Evolutionary conservation across 768 basidiomycete genomes (phyloP).

Genomic region (Trametes villosa): DNA sequence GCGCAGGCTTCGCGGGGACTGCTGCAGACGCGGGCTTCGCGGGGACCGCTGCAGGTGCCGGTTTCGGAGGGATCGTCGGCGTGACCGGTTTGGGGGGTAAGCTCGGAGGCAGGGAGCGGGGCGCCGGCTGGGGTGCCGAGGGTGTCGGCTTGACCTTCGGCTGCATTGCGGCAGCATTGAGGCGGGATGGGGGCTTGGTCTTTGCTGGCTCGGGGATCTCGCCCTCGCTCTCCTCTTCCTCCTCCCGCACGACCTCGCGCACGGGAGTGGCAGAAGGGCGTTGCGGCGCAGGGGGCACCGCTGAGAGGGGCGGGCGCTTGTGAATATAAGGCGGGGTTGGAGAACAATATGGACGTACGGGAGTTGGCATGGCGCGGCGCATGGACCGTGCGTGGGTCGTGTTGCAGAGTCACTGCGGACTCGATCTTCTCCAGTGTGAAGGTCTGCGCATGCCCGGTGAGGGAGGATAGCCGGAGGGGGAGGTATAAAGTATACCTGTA

Average conservation of each 20-base stretch:
- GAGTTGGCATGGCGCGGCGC: conserved; percentile 32
- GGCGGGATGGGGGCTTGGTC: conserved; percentile 11
- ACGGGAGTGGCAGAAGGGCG: conserved; percentile 5
- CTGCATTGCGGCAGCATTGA: neutral
- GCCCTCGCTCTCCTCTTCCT: conserved; percentile 33
- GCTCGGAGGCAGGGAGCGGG: neutral
- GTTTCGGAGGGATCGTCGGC: neutral
- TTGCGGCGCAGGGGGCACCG: conserved; percentile 24
- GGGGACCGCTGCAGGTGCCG: neutral
- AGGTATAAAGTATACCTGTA: conserved; percentile 51
- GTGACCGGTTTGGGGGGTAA: neutral
- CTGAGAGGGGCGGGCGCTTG: neutral
- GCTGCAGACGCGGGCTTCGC: neutral
- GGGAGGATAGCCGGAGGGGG: conserved; percentile 10
- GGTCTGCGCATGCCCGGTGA: conserved; percentile 45
- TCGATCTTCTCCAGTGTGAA: conserved; percentile 80
- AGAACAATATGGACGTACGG: conserved; percentile 35
- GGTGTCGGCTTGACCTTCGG: conserved; percentile 11
- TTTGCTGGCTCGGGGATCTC: conserved; percentile 27
- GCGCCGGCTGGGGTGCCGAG: conserved; percentile 8
- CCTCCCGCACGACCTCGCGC: conserved; percentile 21
- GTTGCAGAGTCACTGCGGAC: conserved; percentile 58
- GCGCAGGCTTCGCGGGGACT: neutral
- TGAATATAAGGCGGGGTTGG: neutral
- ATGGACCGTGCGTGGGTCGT: conserved; percentile 48